A percentile compares a stretch with the other conserved stretches of the same genome.
phyloP scores from a whole-genome alignment of 2,329 filamentous ascomycete genomes.

The Verticillium isaacii region DNA sequence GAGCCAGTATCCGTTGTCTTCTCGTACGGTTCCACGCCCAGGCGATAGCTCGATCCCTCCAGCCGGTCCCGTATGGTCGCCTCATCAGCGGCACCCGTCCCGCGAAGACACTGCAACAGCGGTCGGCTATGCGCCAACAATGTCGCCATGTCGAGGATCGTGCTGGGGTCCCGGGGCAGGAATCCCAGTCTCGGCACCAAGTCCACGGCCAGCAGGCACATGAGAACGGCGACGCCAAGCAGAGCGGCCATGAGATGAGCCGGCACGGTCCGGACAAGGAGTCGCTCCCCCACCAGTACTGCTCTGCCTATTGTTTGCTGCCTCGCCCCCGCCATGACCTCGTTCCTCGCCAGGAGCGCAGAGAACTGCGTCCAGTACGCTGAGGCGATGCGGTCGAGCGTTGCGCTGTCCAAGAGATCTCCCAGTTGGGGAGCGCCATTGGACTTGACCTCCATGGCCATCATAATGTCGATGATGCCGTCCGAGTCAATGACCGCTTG shows the following conservation, averaged over 20 bases:
- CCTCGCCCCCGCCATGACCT: constrained; percentile 20
- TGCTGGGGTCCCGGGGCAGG: constrained; percentile 28
- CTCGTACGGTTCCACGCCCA: constrained; percentile 29
- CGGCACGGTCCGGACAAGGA: constrained; percentile 22
- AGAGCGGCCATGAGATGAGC: constrained; percentile 25
- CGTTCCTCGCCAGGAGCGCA: constrained; percentile 24
- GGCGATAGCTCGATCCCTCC: constrained; percentile 21
- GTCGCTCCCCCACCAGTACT: constrained; percentile 21
- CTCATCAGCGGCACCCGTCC: constrained; percentile 25
- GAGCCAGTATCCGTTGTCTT: constrained; percentile 14
- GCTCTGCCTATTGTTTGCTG: constrained; percentile 16
- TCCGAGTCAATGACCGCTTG: constrained; percentile 23
- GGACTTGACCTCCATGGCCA: constrained; percentile 20
- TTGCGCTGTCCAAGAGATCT: constrained; percentile 16
- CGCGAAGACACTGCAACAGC: constrained; percentile 27
- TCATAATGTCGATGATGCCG: constrained; percentile 24
- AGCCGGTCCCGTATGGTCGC: constrained; percentile 21
- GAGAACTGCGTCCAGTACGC: constrained; percentile 29
- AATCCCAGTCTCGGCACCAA: constrained; percentile 24
- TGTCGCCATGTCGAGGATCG: constrained; percentile 27
- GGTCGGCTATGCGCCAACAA: constrained; percentile 29
- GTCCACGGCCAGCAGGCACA: constrained; percentile 15
- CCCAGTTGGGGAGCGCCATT: constrained; percentile 14
- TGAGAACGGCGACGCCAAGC: constrained; percentile 18
- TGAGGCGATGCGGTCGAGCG: constrained; percentile 19